These are phyloP conservation scores for Spinacia oleracea DNA, from an alignment of 179 eudicot species.

Conservation along the genomic window DNA sequence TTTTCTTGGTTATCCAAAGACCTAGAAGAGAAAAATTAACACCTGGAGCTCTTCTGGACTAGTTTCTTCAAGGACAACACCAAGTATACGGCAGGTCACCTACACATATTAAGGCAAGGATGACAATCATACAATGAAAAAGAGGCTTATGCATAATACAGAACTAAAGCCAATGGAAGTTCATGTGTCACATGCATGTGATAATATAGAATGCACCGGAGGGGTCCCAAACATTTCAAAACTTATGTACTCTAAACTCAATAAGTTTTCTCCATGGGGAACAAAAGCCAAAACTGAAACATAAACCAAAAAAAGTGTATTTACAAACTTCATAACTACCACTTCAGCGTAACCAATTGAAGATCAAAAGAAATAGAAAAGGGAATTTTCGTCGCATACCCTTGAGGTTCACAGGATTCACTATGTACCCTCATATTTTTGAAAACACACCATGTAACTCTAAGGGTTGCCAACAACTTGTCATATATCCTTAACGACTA, in stretches of 20 bases:
- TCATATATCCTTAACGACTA: no score
- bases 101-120: slow-evolving; percentile 24
- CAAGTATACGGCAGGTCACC: slow-evolving; percentile 80
- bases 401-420: no score
- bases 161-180: background rate
- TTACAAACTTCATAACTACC: background rate
- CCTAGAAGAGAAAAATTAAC: slow-evolving; percentile 1
- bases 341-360: background rate
- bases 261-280: background rate
- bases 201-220: background rate
- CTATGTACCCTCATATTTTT: no score
- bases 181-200: slow-evolving; percentile 5
- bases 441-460: no score
- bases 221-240: background rate
- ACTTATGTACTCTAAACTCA: background rate
- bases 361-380: background rate
- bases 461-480: no score
- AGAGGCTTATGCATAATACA: background rate
- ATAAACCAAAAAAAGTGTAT: background rate
- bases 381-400: no score
- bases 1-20: slow-evolving; percentile 4
- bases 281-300: background rate
- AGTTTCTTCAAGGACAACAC: slow-evolving; percentile 76
- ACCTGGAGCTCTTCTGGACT: slow-evolving; percentile 85
- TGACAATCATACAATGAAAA: background rate